Base-by-base conservation (phyloP, 306 rosid species). In the Prunus salicina region DNA sequence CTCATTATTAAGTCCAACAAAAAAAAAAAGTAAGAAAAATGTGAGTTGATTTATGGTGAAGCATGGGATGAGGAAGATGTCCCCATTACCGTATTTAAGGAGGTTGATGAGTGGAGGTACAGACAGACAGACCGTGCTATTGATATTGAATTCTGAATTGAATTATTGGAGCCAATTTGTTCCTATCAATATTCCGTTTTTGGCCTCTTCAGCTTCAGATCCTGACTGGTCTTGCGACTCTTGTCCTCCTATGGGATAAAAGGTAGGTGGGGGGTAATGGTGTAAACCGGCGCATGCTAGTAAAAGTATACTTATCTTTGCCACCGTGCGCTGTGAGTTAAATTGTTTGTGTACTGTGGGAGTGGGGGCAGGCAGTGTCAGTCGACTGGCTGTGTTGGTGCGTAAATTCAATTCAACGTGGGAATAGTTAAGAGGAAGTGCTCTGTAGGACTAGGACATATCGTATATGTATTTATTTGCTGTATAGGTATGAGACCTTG, bases 331-430 rank as follows among this genome's bases (percentile, higher is more conserved):
- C 64, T 3, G n/a, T 3, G 15, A 12, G n/a, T 6, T 19, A 12
- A 71, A 30, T 15, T 27, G 41, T 1, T 11, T 55, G 64, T 55
- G 66, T 13, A 2, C 6, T 8, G 41, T 57, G 27, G 15, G 15
- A 57, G 27, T 57, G 67, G 56, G 67, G 67, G 56, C 66, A 22
- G 67, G 56, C 66, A 15, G 67, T 56, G 53, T 14, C 55, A 20
- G 45, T 6, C 57, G 14, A 47, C 51, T 2, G 52, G n/a, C 22
- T 0, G 7, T 38, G 16, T 22, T 25, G 12, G 13, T 30, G 9
- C 14, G 76, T 25, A 57, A 62, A 72, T 55, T 72, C 15, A 15
- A 72, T 41, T 65, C 25, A 22, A 71, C 6, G 8, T 25, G 30
- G 19, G 64, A 60, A 15, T 27, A 49, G 60, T 69, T 15, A 27